Conservation (phyloP, 164 flowering plant genomes). For the Vitis cinerea region DNA sequence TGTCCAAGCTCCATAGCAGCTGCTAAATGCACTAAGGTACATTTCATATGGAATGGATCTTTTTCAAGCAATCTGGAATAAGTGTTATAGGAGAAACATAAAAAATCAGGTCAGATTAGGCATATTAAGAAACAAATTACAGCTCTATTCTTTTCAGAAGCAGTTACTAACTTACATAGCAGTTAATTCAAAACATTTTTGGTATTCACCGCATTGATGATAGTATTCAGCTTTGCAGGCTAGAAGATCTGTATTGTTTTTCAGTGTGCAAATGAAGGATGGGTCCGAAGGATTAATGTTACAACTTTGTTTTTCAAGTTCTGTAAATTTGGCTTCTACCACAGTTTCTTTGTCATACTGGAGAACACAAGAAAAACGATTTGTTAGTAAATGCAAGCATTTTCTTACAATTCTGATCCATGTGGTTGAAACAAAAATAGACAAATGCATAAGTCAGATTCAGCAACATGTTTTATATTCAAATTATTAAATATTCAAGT, state of each 20-base stretch:
- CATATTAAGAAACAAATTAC: conserved; percentile 2
- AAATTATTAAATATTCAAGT: conserved; percentile 1
- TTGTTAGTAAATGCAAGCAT: conserved; percentile 7
- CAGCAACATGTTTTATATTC: background rate
- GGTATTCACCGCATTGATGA: conserved; percentile 94
- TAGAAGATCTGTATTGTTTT: conserved; percentile 82
- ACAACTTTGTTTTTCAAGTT: conserved; percentile 64
- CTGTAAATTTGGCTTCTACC: conserved; percentile 79
- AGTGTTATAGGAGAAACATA: conserved; percentile 1
- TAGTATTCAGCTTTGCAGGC: conserved; percentile 98
- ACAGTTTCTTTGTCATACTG: conserved; percentile 84
- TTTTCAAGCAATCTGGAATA: conserved; percentile 82
- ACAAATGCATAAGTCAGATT: background rate
- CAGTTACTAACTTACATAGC: conserved; percentile 52
- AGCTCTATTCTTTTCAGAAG: conserved; percentile 1
- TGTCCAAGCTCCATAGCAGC: conserved; percentile 97
- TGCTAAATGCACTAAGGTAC: conserved; percentile 89
- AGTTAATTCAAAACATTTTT: conserved; percentile 92
- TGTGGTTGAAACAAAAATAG: background rate
- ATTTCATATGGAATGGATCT: conserved; percentile 92
- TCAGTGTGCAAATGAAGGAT: conserved; percentile 52
- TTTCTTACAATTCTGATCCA: background rate
- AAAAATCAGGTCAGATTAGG: background rate
- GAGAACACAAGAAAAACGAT: conserved; percentile 7
- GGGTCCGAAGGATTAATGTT: conserved; percentile 35